Base-by-base conservation (phyloP, 352 stramenopile genomes). In the Pythium vanterpoolii region DNA sequence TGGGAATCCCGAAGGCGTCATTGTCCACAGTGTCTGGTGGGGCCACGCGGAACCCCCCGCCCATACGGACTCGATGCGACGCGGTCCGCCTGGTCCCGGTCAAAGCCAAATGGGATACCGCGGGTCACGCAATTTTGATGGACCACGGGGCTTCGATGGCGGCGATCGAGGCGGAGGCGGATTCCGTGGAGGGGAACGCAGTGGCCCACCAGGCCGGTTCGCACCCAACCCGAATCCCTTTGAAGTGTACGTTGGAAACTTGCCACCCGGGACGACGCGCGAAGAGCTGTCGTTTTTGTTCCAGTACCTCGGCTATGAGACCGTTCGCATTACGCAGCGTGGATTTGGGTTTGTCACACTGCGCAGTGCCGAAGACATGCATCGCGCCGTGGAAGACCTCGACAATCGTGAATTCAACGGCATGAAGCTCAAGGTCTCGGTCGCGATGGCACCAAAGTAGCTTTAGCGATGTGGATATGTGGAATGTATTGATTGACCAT, bases 21-120 rank as follows among this genome's bases (percentile, higher is more conserved):
- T 87, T 33, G 73, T 93, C 27, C 84, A 93, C 66, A 89, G 71
- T 60, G 81, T 93, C 16, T 93, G 84, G 84, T 93, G 84, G 84
- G 84, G 84, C 11, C 84, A 93, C 43, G 81, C 81, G 0, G 81
- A 93, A 43, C 74, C 82, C 18, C 79, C 79, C n/a, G 64, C 82
- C 1, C 86, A 83, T n/a, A 63, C 88, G 5, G 80, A 90, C 36
- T 69, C 77, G 36, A 68, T 81, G 67, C 69, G 74, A 11, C 75
- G 76, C 6, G 72, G 69, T 7, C 36, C 53, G 8, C 49, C 48
- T 43, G 66, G 58, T 14, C 42, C 50, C 33, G 69, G 68, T 6
- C 33, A n/a, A 19, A 39, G 68, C 11, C 33, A n/a, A 19, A 39
- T 26, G 42, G 69, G 57, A 11, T 64, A 66, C 38, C 70, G 66